A percentile compares a stretch with the other conserved stretches of the same genome.
Conservation (phyloP, 2,329 filamentous ascomycete species). For the Aspergillus sp. region DNA sequence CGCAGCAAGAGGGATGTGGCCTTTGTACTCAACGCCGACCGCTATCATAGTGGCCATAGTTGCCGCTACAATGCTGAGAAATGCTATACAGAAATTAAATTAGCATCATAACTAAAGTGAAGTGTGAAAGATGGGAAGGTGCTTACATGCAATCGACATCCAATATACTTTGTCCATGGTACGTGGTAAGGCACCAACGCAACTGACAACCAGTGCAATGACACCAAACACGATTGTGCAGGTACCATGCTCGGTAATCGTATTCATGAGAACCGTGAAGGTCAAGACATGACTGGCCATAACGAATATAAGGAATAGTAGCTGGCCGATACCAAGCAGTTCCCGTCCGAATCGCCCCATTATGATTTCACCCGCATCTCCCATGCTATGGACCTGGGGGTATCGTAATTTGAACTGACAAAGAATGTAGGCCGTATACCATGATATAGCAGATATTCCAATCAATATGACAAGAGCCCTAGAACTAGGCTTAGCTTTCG, state of each 20-base stretch:
- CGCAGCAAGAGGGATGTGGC: slow-evolving; percentile 37
- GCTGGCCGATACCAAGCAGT: slow-evolving; percentile 62
- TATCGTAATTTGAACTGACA: slow-evolving; percentile 60
- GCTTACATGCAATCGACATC: slow-evolving; percentile 59
- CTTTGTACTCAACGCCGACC: slow-evolving; percentile 57
- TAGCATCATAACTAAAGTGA: slow-evolving; percentile 4
- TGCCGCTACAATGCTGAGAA: slow-evolving; percentile 63
- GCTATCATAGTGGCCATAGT: slow-evolving; percentile 67
- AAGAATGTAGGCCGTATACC: slow-evolving; percentile 62
- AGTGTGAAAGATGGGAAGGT: not conserved
- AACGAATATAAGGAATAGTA: slow-evolving; percentile 67
- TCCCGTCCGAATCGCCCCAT: slow-evolving; percentile 64
- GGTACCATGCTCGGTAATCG: slow-evolving; percentile 60
- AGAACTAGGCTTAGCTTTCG: not conserved
- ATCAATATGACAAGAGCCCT: slow-evolving; percentile 57
- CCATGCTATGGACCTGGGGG: slow-evolving; percentile 65
- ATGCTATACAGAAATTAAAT: slow-evolving; percentile 45
- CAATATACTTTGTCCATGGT: slow-evolving; percentile 64
- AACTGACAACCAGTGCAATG: slow-evolving; percentile 61
- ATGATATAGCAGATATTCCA: slow-evolving; percentile 56
- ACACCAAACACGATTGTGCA: slow-evolving; percentile 66
- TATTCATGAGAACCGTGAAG: slow-evolving; percentile 68
- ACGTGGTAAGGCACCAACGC: slow-evolving; percentile 60
- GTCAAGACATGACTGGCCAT: slow-evolving; percentile 71
- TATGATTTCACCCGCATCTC: slow-evolving; percentile 66